These are phyloP conservation scores for Teratosphaeria epicoccoides DNA, from an alignment of 2,329 filamentous ascomycete species.

Conservation along the genomic window DNA sequence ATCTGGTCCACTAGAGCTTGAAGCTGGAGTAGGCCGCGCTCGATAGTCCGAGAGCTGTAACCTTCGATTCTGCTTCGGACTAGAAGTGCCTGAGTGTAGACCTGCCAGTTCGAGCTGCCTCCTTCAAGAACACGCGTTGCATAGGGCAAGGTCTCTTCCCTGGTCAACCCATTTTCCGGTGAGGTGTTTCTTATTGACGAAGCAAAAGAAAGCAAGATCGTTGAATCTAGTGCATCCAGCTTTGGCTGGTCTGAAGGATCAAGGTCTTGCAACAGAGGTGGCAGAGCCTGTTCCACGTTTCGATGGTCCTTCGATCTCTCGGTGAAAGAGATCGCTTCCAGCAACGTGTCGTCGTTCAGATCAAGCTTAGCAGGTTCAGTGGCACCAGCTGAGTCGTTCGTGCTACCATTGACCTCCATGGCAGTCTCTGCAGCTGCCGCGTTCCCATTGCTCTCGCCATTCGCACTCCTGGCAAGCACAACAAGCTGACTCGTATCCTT, in stretches of 20 bases:
- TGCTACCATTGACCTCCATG: constrained; percentile 1
- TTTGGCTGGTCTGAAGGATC: constrained; percentile 73
- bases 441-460: constrained; percentile 10
- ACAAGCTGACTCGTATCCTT: constrained; percentile 79
- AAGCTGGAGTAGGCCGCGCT: constrained; percentile 81
- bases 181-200: constrained; percentile 87
- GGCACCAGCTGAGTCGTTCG: neutral
- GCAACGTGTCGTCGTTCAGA: constrained; percentile 83
- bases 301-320: constrained; percentile 36
- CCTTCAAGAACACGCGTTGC: constrained; percentile 78
- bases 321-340: constrained; percentile 76
- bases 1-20: constrained; percentile 95
- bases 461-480: constrained; percentile 69
- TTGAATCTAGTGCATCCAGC: constrained; percentile 73
- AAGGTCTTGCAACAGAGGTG: constrained; percentile 51
- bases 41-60: constrained; percentile 74
- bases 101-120: constrained; percentile 92
- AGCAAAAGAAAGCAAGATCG: constrained; percentile 67
- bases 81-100: constrained; percentile 87
- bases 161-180: constrained; percentile 70
- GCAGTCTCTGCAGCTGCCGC: neutral
- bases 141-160: constrained; percentile 90
- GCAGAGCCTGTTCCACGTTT: constrained; percentile 43
- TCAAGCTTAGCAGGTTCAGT: constrained; percentile 47
- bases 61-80: constrained; percentile 84